These are phyloP conservation scores for Lachnellula hyalina DNA, from an alignment of 2,329 filamentous ascomycete genomes.

Conservation along the genomic window DNA sequence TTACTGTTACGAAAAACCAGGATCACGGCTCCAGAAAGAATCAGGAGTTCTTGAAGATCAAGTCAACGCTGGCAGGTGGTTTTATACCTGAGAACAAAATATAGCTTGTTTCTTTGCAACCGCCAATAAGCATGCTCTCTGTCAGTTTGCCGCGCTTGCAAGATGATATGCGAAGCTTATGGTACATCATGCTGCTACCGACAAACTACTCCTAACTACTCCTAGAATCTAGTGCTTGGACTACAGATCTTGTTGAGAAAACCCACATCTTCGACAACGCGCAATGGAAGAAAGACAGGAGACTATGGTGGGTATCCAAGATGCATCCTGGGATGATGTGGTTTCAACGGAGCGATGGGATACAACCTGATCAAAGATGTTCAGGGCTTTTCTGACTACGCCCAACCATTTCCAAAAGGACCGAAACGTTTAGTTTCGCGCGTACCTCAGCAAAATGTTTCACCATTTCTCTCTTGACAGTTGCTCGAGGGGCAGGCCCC, in stretches of 20 bases:
- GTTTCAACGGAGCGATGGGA: constrained; percentile 64
- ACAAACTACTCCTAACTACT: background rate
- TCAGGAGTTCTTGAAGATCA: background rate
- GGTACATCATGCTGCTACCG: background rate
- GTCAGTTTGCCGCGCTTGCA: background rate
- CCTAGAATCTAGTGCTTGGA: background rate
- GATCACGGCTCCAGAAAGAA: background rate
- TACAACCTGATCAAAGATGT: constrained; percentile 57
- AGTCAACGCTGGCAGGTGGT: background rate
- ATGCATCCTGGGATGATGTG: constrained; percentile 42
- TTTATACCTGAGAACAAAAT: background rate
- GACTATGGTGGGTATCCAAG: background rate
- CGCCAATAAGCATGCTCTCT: background rate
- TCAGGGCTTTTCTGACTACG: constrained; percentile 57
- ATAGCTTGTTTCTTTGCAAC: background rate
- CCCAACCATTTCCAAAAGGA: constrained; percentile 52
- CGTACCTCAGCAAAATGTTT: constrained; percentile 68
- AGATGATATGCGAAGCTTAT: background rate
- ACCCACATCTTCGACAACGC: background rate
- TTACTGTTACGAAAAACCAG: background rate
- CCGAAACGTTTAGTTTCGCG: constrained; percentile 61
- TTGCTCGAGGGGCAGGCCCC: constrained; percentile 34
- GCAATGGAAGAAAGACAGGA: background rate
- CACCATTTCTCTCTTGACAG: constrained; percentile 54
- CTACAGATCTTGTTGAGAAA: background rate